Base-by-base conservation (phyloP, 352 stramenopile species). In the Globisporangium emineosum region DNA sequence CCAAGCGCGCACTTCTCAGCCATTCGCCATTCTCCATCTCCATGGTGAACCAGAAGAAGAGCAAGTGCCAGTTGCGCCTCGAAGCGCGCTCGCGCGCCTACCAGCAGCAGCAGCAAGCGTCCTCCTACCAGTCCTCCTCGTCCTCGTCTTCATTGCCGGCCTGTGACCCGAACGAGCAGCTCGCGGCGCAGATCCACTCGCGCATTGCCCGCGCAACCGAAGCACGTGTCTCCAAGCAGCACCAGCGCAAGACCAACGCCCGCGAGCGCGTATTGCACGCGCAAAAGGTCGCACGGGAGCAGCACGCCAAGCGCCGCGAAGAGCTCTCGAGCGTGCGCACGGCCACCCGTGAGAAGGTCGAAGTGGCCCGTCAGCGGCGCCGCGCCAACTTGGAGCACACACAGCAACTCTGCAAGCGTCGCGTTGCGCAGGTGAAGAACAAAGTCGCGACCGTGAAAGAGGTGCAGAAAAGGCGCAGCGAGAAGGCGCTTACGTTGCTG, bases 31-130 rank as follows among this genome's bases (percentile, higher is more conserved):
- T 9, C 17, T 12, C 13, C 6, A 5, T 21, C 17, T 19, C 17
- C 8, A 89, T 90, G 81, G 78, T 73, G 52, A 83, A 83, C 69
- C 68, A 77, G 57, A 71, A 69, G 8, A 89, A 93, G 65, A 89
- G 77, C 71, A 81, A 73, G 67, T 93, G 84, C 59, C 84, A 93
- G 54, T 58, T 88, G 30, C 84, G 84, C 1, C 72, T 93, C 7
- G 84, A 93, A 43, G 78, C 77, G 50, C 65, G 75, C 17, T 77
- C 77, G 47, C 65, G 75, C 17, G 72, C 72, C 25, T 77, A 74
- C 62, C 57, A 74, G 49, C n/a, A 62, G 13, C 50, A 42, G 17
- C 45, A 60, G 21, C 29, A 64, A 2, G 21, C 27, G 2, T 21
- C 43, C 23, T 21, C 33, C 13, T 30, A n/a, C 5, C 57, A 25